Conservation (phyloP, 176 grass and related monocot species). For the Themeda triandra region DNA sequence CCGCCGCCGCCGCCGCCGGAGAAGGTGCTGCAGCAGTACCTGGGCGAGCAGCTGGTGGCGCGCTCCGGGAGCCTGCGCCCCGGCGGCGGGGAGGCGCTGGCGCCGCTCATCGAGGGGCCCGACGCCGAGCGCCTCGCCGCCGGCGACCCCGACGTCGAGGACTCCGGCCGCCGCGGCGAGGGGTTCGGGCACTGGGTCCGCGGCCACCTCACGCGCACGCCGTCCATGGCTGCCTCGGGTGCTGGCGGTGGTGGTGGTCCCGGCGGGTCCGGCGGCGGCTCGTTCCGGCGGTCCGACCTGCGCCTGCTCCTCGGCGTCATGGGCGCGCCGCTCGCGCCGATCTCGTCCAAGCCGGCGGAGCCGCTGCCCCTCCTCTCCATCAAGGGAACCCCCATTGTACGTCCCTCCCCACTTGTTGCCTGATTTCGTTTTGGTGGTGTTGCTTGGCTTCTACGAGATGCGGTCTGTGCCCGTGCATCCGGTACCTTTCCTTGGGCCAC, state of each 20-base stretch:
- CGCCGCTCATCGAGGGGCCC: conserved; percentile 78
- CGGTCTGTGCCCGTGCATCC: conserved; percentile 18
- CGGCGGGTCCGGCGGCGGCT: conserved; percentile 33
- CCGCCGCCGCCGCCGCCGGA: conserved; percentile 25
- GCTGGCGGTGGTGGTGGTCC: not conserved
- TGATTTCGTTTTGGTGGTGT: not conserved
- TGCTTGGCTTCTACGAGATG: conserved; percentile 20
- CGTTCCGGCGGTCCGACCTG: conserved; percentile 67
- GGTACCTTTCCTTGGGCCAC: not conserved
- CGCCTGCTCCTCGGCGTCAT: conserved; percentile 88
- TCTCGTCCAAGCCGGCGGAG: conserved; percentile 37
- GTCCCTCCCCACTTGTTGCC: not conserved
- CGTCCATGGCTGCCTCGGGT: conserved; percentile 32
- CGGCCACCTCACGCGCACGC: conserved; percentile 57
- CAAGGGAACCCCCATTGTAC: conserved; percentile 85
- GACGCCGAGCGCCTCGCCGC: conserved; percentile 49
- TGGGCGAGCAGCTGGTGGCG: conserved; percentile 48
- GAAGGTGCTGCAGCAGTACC: conserved; percentile 43
- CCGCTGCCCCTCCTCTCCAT: conserved; percentile 56
- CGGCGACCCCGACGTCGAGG: conserved; percentile 34
- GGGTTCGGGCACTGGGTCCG: conserved; percentile 72
- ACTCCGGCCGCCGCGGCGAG: conserved; percentile 39
- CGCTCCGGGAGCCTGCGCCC: conserved; percentile 65
- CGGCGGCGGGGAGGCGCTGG: conserved; percentile 57
- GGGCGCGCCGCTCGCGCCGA: conserved; percentile 81